Base-by-base conservation (phyloP, 768 basidiomycete genomes). In the Lactarius trivialis region DNA sequence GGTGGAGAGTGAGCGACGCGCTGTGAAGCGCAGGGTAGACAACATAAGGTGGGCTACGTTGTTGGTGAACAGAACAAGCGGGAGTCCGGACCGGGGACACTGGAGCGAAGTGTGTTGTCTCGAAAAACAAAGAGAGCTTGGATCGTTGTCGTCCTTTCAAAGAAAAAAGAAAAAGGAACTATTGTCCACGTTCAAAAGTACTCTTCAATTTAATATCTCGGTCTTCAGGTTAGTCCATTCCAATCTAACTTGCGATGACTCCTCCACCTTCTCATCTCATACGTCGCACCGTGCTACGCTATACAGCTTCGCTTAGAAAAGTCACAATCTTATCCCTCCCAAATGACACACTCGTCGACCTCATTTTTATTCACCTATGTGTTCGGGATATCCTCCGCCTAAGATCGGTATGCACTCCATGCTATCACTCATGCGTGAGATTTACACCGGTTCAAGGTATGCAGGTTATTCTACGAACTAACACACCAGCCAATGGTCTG, bases 401-500 rank as follows among this genome's bases (percentile, higher is more conserved):
- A n/a, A 55, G 67, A 60, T 48, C 51, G 37, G 67, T 66, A 60
- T 33, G 58, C 1, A 9, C 33, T 30, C 33, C 15, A 7, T n/a
- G 24, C 26, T 0, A 12, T 12, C 43, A 5, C 11, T 45, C 12
- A 2, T 36, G 2, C 8, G 9, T 12, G 7, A 41, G 21, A 7
- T 26, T 21, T 19, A 9, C 26, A 43, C 36, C 43, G 9, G 24
- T 15, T n/a, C 6, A 32, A 67, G 67, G 61, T 63, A 43, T 66
- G 65, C 52, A 48, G 45, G 19, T 50, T 50, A 14, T 55, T 67
- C 41, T 66, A 66, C 54, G 61, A 60, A 28, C 51, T 66, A 1
- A 67, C 67, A 3, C 67, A 67, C 43, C 53, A 67, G 19, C 43
- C 67, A 12, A 58, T 60, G 56, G 58, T 67, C 14, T 67, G 67